Base-by-base conservation (phyloP, 306 rosid species). In the Erythrophleum fordii region DNA sequence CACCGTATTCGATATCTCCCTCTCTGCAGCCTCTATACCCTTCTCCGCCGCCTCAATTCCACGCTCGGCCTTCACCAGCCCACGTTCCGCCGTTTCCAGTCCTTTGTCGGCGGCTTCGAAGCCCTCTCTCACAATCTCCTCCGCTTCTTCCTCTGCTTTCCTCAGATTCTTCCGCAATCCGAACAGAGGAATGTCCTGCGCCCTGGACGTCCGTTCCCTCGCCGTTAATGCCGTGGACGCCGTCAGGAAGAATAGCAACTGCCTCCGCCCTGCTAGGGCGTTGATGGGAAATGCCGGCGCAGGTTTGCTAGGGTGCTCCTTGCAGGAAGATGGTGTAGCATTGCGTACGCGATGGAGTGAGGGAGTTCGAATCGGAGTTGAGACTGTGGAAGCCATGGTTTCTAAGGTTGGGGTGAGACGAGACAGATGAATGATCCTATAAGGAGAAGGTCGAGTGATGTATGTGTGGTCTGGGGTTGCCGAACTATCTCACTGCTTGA, bases 61-160 rank as follows among this genome's bases (percentile, higher is more conserved):
- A 20, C 13, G 56, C 84, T 92, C 95, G 6, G 91, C 97, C 67
- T 87, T 1, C 22, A 39, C 81, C 1, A 93, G 59, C 3, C 86
- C 91, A 10, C 34, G 44, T 86, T 90, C 94, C n/a, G 89, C 92
- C 80, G 92, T 17, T 10, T 72, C 88, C 10, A 92, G 37, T 3
- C 96, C 92, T 75, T 83, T 88, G 61, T 91, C 98, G 51, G 93
- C 97, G 18, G 94, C 91, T 20, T 91, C 90, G 66, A 94, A 87
- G 0, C 97, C 95, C 64, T 92, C 97, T 82, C 12, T 88, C 52
- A 92, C 94, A 58, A 91, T 90, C 90, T 71, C 91, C 88, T 95
- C 97, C 37, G 92, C 90, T 39, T 80, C 70, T 76, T 88, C 85
- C 81, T 94, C 97, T 67, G 28, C 97, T 55, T 87, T 89, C 88